Evolutionary conservation across 148 eudicot species (phyloP), one percentile per base, ranked within the genome.

Genomic region (Pharnaceum exiguum): DNA sequence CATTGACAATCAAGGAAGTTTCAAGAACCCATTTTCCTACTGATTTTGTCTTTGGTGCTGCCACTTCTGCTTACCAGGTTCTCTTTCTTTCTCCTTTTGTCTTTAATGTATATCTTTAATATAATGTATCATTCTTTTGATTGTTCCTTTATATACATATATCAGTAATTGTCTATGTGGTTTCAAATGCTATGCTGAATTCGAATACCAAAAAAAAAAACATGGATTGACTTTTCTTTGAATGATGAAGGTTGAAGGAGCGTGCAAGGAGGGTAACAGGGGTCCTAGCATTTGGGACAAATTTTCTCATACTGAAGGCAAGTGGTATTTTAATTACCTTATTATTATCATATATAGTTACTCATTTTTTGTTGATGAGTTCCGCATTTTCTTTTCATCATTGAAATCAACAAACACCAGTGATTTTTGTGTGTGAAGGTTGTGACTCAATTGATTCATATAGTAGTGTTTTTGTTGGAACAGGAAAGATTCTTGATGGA

Each of bases 41-140:
- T 50, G 95, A 81, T 35, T 91, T 91, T 66, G 67, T 73, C 39
- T 91, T 91, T 35, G 98, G 98, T 36, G 88, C 96, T 36, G 98
- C 96, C 63, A 87, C 98, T 65, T 91, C 98, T 23, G 98, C 98
- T 62, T 88, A 50, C 44, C 98, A 91, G 96, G 98, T 85, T 5
- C 25, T 9, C 30, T 46, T 21, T 21, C 6, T 31, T 10, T 29
- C 10, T 17, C 43, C 12, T 11, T 21, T n/a, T 2, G 9, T 15
- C 3, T 29, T 15, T 7, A 2, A 2, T 25, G 12, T 12, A 12
- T 12, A 35, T 6, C 7, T 6, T 7, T 6, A 35, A 6, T 7
- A 12, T 7, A 6, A 6, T 35, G 38, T 29, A 23, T 17, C 55
- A 27, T 28, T 25, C 10, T 7, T 19, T 17, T 0, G 24, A 12